These are phyloP conservation scores for Coniochaeta prunicola DNA, from an alignment of 2,329 filamentous ascomycete genomes.

Conservation along the genomic window DNA sequence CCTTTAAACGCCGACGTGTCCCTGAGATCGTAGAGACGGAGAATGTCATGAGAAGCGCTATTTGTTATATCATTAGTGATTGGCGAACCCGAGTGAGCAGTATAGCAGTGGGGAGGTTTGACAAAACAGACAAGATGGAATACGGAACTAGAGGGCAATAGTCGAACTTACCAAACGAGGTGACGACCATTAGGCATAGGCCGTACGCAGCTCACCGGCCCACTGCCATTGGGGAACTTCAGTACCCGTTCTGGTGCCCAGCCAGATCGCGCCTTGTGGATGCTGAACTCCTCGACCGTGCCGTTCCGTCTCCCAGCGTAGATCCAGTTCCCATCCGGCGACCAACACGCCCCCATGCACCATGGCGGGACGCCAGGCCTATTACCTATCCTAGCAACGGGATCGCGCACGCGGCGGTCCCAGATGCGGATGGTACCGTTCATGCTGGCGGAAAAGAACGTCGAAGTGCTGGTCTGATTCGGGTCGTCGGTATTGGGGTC, in stretches of 20 bases:
- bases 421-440: constrained; percentile 88
- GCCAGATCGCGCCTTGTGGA: constrained; percentile 64
- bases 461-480: constrained; percentile 61
- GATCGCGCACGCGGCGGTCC: constrained; percentile 72
- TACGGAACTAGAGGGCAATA: background rate
- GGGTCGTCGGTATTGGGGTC: constrained; percentile 38
- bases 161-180: constrained; percentile 57
- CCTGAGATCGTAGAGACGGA: constrained; percentile 83
- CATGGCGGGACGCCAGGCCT: constrained; percentile 76
- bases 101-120: background rate
- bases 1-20: constrained; percentile 59
- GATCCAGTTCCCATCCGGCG: constrained; percentile 88
- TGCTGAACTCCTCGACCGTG: constrained; percentile 87
- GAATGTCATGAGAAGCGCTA: constrained; percentile 86
- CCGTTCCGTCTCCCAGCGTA: constrained; percentile 87
- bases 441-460: constrained; percentile 82
- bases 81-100: background rate
- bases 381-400: constrained; percentile 72
- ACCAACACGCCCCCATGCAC: constrained; percentile 98
- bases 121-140: background rate
- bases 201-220: constrained; percentile 78
- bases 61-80: constrained; percentile 6
- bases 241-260: constrained; percentile 72
- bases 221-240: constrained; percentile 83
- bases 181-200: constrained; percentile 92